These are phyloP conservation scores for Talaromyces rugulosus DNA, from an alignment of 2,329 filamentous ascomycete species.

Conservation along the genomic window DNA sequence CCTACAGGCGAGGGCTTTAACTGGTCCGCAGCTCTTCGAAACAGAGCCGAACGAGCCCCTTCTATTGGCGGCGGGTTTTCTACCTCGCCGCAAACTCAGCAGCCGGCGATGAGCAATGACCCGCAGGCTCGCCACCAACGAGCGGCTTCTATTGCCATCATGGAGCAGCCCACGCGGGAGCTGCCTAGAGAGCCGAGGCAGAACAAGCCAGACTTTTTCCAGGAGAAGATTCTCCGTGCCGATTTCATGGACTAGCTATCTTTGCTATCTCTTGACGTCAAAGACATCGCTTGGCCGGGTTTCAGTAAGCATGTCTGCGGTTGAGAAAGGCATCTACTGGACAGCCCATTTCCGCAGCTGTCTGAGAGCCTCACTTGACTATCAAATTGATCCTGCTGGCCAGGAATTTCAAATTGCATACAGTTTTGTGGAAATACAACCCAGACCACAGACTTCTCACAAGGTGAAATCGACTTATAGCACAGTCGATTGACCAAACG, in stretches of 20 bases:
- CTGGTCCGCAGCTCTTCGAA: constrained; percentile 93
- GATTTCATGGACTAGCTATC: constrained; percentile 85
- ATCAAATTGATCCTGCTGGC: not conserved
- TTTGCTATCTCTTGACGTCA: not conserved
- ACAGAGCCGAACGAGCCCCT: constrained; percentile 75
- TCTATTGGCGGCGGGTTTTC: constrained; percentile 35
- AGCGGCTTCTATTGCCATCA: constrained; percentile 45
- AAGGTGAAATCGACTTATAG: not conserved
- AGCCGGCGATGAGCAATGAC: constrained; percentile 29
- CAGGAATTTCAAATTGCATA: not conserved
- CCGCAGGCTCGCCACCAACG: constrained; percentile 43
- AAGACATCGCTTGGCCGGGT: not conserved
- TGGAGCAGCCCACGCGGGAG: constrained; percentile 52
- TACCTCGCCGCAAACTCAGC: constrained; percentile 26
- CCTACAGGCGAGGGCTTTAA: constrained; percentile 85
- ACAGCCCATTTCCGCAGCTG: not conserved
- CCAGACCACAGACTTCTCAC: not conserved
- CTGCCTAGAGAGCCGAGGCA: constrained; percentile 45
- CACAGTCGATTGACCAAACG: not conserved
- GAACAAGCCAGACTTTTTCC: constrained; percentile 84
- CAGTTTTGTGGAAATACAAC: not conserved
- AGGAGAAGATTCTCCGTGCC: constrained; percentile 94
- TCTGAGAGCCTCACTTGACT: not conserved
- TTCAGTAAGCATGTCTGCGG: not conserved
- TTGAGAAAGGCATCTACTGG: not conserved